phyloP scores from a whole-genome alignment of 1,139 yeast genomes.

The Blastobotrys petasosporus region DNA sequence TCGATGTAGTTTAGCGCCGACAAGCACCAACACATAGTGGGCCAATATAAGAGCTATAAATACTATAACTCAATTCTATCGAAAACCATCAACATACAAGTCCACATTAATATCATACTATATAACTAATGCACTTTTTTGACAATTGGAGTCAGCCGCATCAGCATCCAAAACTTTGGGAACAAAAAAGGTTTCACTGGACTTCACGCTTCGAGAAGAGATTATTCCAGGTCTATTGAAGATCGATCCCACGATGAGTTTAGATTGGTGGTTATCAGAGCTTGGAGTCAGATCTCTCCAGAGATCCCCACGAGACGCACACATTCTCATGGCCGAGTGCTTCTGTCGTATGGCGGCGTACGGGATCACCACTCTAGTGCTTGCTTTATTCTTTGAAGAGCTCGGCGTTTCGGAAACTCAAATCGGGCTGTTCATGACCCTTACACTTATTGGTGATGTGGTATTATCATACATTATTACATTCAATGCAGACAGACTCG shows the following conservation, averaged over 20 bases:
- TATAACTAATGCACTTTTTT: no score
- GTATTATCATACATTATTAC: slow-evolving; percentile 63
- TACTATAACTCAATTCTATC: no score
- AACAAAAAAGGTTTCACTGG: no score
- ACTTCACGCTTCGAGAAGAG: no score
- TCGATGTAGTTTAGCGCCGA: no score
- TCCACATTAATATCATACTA: no score
- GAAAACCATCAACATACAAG: no score
- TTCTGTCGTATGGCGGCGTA: slow-evolving; percentile 70
- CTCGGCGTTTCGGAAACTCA: slow-evolving; percentile 50
- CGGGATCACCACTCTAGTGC: slow-evolving; percentile 75
- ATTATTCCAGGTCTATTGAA: no score
- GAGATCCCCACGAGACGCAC: slow-evolving; percentile 42
- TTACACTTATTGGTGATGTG: slow-evolving; percentile 77
- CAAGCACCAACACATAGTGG: no score
- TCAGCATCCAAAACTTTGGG: no score
- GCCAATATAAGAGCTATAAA: no score
- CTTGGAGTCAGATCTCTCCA: slow-evolving; percentile 18
- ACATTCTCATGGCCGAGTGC: slow-evolving; percentile 63
- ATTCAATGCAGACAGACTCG: slow-evolving; percentile 73
- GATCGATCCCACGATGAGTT: neutral
- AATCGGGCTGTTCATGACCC: slow-evolving; percentile 78
- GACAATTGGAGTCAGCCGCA: no score
- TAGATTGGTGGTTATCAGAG: slow-evolving; percentile 9
- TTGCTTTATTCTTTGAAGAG: slow-evolving; percentile 60